Base-by-base conservation (phyloP, 2,329 filamentous ascomycete genomes). In the Fusarium euwallaceae region DNA sequence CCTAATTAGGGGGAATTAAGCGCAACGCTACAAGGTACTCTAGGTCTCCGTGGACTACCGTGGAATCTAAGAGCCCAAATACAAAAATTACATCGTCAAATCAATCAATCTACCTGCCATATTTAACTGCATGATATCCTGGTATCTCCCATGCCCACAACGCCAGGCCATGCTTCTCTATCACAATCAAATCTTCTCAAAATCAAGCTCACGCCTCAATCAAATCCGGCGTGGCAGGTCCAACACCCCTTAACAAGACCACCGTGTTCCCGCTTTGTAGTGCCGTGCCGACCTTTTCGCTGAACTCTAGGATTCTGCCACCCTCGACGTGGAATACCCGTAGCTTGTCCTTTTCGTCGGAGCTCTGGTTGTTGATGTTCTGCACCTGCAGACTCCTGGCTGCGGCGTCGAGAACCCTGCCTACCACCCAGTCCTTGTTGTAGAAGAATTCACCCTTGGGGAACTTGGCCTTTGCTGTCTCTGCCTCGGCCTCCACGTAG, bases 241-340 rank as follows among this genome's bases (percentile, higher is more conserved):
- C 95, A 62, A 98, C 92, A 0, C 97, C 97, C 71, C 97, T 88
- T 63, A 99, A 79, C 78, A 99, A 81, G 27, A 98, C 95, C 73
- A 99, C 91, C 12, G 95, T 98, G 81, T 99, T 96, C 1, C 97
- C 97, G 76, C 90, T 95, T 74, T 90, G 90, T 68, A 97, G 86
- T 32, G 87, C 88, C 62, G 87, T 87, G 6, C 95, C 95, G 65
- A 98, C 87, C 86, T 96, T 95, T 83, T 98, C 95, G 27, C 89
- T 91, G 79, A 97, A 99, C 70, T 97, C 95, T 73, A 99, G 83
- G 72, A 99, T 82, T 67, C 95, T 87, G 0, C 97, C 97, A 0
- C 93, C 94, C 81, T 99, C 95, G 1, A 99, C 94, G 81, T 98
- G 95, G 80, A 98, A 99, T 0, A 99, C 91, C 10, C 97, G 86